Evolutionary conservation across 306 rosid species (phyloP).

Genomic region (Malus sylvestris): DNA sequence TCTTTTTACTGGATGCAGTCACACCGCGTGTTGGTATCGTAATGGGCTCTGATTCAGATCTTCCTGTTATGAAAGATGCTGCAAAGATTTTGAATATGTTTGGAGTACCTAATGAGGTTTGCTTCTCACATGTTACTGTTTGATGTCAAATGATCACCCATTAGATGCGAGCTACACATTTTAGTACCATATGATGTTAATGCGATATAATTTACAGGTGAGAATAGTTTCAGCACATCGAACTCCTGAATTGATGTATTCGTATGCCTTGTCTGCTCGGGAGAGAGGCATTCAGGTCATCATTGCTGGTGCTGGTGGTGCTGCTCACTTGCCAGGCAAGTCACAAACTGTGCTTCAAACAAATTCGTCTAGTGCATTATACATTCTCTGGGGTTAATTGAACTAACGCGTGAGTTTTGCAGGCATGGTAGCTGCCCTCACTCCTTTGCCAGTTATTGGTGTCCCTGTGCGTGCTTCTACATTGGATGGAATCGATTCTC

Average conservation of each 20-base stretch:
- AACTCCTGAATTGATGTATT: conserved; percentile 73
- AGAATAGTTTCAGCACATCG: conserved; percentile 85
- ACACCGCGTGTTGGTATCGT: conserved; percentile 70
- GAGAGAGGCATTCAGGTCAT: conserved; percentile 70
- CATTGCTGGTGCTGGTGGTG: conserved; percentile 96
- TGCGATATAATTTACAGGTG: conserved; percentile 41
- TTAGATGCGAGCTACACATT: neutral
- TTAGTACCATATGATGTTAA: neutral
- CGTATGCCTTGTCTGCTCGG: conserved; percentile 61
- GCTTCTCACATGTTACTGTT: neutral
- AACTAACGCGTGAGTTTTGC: conserved; percentile 8
- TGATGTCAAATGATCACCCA: neutral
- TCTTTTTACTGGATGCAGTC: conserved; percentile 32
- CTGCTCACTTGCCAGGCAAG: conserved; percentile 89
- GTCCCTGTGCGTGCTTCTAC: conserved; percentile 87
- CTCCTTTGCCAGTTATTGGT: conserved; percentile 72
- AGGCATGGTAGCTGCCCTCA: conserved; percentile 95
- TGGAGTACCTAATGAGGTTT: conserved; percentile 74
- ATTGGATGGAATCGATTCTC: conserved; percentile 80
- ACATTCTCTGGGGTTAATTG: conserved; percentile 9
- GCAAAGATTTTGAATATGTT: conserved; percentile 64
- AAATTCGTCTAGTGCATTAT: neutral
- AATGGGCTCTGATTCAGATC: conserved; percentile 99
- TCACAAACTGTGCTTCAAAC: conserved; percentile 4
- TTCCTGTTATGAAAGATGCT: conserved; percentile 83